Evolutionary conservation across 352 stramenopile species (phyloP), one percentile per base, ranked within the genome.

Genomic region (Globisporangium emineosum): DNA sequence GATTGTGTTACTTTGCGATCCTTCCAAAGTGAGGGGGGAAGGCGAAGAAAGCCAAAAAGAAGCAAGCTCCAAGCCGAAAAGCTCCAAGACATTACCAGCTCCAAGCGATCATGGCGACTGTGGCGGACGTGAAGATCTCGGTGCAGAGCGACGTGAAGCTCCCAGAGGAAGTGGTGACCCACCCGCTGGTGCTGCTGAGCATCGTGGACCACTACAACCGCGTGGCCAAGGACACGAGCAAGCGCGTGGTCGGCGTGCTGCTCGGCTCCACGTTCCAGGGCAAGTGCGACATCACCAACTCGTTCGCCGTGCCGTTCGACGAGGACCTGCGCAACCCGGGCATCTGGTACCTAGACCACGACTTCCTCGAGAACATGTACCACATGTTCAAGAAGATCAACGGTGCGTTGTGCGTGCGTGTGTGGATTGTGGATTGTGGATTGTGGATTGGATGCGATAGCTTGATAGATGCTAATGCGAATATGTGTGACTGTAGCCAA

Each of bases 341-440:
- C 23, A 98, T 99, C 57, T 99, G 98, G 93, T 99, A 99, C 79
- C 79, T 99, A 47, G 98, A 99, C 86, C 97, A 99, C 79, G 98
- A 99, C 81, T 99, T 98, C 71, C 78, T 99, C 43, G 97, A 99
- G 75, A 99, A 85, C 72, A 99, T 99, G 97, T 96, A 90, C 66
- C 68, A 75, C 57, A 98, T 98, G 91, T 98, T 97, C 74, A 96
- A 94, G 78, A 97, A 98, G 77, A 96, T 98, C 63, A 97, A 95
- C 65, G 87, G 81, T 90, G 67, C 67, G 76, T 83, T 21, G 2
- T 43, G 9, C 33, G 33, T 40, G 10, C 17, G 33, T 40, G 33
- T 17, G 12, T 4, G 32, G 12, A 13, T 13, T 40, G 33, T 40
- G 33, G n/a, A n/a, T n/a, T 60, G 21, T 37, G 35, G 51, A 2